These are phyloP conservation scores for Leishmania lainsoni DNA, from an alignment of 208 protist species.

Conservation along the genomic window DNA sequence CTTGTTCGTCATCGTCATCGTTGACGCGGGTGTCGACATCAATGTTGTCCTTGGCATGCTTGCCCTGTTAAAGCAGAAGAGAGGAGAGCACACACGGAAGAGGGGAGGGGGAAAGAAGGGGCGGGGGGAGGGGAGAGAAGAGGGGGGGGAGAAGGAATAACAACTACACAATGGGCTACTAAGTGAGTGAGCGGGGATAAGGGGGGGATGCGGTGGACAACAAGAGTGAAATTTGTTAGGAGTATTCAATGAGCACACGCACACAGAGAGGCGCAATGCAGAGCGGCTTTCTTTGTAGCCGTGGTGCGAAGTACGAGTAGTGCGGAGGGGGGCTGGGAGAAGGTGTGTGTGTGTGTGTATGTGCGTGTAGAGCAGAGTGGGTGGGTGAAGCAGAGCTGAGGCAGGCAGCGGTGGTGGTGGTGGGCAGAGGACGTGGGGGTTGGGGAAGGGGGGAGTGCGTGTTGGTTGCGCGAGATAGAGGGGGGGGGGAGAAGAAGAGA, in stretches of 20 bases:
- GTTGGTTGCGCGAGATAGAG: background rate
- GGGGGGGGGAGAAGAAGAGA: conserved; percentile 3
- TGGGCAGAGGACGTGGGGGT: background rate
- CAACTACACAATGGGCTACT: too few relatives aligned
- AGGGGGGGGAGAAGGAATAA: background rate
- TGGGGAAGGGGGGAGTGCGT: background rate
- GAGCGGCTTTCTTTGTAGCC: too few relatives aligned
- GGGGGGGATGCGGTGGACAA: too few relatives aligned
- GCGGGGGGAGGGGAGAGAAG: too few relatives aligned
- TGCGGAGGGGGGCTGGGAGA: too few relatives aligned
- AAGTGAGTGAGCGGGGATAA: too few relatives aligned
- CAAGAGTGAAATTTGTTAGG: too few relatives aligned
- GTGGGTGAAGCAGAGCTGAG: background rate
- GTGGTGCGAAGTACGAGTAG: too few relatives aligned
- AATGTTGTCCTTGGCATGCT: background rate
- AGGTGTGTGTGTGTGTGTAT: background rate
- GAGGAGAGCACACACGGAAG: background rate
- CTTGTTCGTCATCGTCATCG: conserved; percentile 9
- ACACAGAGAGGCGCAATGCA: too few relatives aligned
- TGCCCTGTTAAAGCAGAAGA: background rate
- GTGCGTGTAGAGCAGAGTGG: background rate
- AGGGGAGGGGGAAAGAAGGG: conserved; percentile 6
- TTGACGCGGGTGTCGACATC: background rate
- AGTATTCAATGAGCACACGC: too few relatives aligned
- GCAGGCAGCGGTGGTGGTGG: too few relatives aligned